phyloP scores from a whole-genome alignment of 2,329 filamentous ascomycete genomes.

The Bipolaris gigantea region DNA sequence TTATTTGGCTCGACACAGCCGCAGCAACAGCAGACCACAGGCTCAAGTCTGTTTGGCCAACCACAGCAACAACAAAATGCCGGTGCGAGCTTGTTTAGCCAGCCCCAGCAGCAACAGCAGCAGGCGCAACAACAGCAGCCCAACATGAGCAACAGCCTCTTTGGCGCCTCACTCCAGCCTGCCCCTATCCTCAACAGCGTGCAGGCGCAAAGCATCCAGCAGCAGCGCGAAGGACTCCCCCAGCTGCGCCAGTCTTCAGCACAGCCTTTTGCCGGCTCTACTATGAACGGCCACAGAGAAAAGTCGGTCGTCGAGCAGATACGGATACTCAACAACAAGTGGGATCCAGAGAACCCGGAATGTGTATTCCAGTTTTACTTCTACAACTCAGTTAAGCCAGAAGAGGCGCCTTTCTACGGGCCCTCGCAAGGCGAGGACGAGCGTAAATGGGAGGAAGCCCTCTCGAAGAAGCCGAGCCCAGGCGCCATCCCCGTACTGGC shows the following conservation, averaged over 20 bases:
- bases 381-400: conserved; percentile 80
- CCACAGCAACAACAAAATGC: conserved; percentile 36
- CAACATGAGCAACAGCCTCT: conserved; percentile 46
- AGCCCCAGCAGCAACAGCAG: conserved; percentile 48
- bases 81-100: conserved; percentile 45
- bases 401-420: conserved; percentile 74
- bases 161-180: conserved; percentile 39
- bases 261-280: conserved; percentile 31
- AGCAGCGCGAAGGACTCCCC: conserved; percentile 42
- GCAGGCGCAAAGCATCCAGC: conserved; percentile 42
- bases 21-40: conserved; percentile 10
- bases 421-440: conserved; percentile 71
- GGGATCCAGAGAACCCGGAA: conserved; percentile 68
- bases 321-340: conserved; percentile 69
- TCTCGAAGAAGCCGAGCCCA: conserved; percentile 75
- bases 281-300: conserved; percentile 52
- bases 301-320: conserved; percentile 78
- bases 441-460: conserved; percentile 80
- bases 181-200: conserved; percentile 33
- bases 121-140: conserved; percentile 41
- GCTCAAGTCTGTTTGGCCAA: conserved; percentile 29
- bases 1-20: conserved; percentile 22
- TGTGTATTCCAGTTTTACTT: conserved; percentile 83
- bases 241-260: conserved; percentile 38
- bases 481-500: conserved; percentile 77